Evolutionary conservation across 306 rosid genomes (phyloP).

Genomic region (Cicer cuneatum): DNA sequence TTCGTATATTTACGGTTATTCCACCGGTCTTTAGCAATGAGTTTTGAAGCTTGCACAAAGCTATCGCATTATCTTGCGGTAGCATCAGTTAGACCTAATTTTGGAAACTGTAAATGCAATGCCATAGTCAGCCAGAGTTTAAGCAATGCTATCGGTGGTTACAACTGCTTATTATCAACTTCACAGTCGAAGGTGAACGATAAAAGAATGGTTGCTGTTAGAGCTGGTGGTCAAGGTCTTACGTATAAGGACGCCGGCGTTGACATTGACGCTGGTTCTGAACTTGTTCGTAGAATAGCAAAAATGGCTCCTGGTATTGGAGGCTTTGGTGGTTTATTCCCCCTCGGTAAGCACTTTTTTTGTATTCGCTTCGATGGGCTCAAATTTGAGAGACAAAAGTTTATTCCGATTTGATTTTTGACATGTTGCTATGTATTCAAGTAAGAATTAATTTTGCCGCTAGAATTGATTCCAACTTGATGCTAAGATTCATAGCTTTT

Average conservation of each 20-base stretch:
- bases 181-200: constrained; percentile 32
- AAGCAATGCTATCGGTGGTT: neutral
- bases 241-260: constrained; percentile 89
- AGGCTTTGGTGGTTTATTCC: constrained; percentile 91
- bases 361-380: neutral
- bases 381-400: neutral
- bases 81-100: constrained; percentile 34
- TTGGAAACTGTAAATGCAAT: constrained; percentile 1
- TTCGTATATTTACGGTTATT: neutral
- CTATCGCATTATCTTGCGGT: constrained; percentile 34
- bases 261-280: constrained; percentile 90
- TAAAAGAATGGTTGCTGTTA: constrained; percentile 21
- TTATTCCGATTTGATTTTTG: no score
- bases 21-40: constrained; percentile 16
- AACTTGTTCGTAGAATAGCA: constrained; percentile 82
- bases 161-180: constrained; percentile 30
- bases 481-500: neutral
- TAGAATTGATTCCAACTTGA: neutral
- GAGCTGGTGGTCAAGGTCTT: constrained; percentile 50
- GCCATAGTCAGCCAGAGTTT: neutral
- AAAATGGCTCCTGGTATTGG: constrained; percentile 96
- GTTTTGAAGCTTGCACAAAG: constrained; percentile 33
- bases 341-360: constrained; percentile 61
- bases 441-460: neutral
- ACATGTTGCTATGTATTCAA: no score